Percentiles rank a stretch among this genome's conserved stretches.
phyloP scores from a whole-genome alignment of 2,329 filamentous ascomycete species.

The Leptographium galeiforme region DNA sequence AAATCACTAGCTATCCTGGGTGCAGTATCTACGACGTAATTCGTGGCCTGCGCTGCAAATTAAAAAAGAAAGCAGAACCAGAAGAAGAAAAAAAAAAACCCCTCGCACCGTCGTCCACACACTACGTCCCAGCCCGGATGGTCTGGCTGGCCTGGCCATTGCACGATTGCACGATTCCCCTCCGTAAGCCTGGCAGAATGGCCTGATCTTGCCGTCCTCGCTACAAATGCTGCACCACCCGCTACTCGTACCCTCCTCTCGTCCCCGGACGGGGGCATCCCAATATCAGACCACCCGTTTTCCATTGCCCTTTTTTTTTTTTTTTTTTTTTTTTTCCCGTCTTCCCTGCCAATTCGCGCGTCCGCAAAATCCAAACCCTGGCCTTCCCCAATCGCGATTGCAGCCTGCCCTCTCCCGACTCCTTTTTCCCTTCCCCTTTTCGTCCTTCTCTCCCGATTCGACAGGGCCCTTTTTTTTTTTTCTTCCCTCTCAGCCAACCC shows the following conservation, averaged over 20 bases:
- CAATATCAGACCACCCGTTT: constrained; percentile 12
- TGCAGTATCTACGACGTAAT: no score
- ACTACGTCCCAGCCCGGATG: background rate
- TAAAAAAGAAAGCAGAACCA: background rate
- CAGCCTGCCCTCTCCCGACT: background rate
- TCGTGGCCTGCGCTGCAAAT: background rate
- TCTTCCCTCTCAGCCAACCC: background rate
- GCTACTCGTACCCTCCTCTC: constrained; percentile 5
- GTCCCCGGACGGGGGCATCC: constrained; percentile 8
- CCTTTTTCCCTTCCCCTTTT: background rate
- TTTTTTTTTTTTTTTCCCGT: background rate
- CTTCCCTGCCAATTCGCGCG: constrained; percentile 3
- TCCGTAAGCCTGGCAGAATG: constrained; percentile 9
- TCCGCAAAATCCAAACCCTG: background rate
- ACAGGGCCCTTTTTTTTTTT: background rate
- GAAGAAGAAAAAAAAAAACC: background rate
- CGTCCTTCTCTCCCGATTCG: background rate
- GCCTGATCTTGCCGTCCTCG: constrained; percentile 12
- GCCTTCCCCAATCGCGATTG: background rate
- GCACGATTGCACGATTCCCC: constrained; percentile 14
- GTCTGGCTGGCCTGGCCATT: constrained; percentile 7
- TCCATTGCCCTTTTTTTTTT: constrained; percentile 1
- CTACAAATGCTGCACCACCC: constrained; percentile 10
- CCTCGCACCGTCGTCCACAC: background rate
- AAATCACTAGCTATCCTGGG: no score